Base-by-base conservation (phyloP, 2,329 filamentous ascomycete species). In the Microcera coccophila region DNA sequence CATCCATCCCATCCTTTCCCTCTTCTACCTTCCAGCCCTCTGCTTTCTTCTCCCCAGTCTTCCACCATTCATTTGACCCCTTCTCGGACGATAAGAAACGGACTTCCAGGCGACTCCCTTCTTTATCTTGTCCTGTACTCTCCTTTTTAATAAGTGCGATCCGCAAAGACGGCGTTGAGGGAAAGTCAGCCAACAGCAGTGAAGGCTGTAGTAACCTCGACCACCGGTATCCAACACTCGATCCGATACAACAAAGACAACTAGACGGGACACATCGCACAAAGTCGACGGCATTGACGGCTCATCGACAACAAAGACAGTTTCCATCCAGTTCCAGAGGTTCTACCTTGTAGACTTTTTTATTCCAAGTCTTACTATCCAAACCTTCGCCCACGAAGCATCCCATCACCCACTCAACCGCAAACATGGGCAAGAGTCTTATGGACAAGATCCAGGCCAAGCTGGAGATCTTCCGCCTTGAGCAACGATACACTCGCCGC, bases 401-500 rank as follows among this genome's bases (percentile, higher is more conserved):
- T 17, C 32, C 20, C 39, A 33, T 34, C 28, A 37, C 35, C 39
- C n/a, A n/a, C n/a, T n/a, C n/a, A 38, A 47, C 49, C 54, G 52
- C 55, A 53, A 61, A 37, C 53, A 76, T 76, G 72, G 72, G 70
- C 38, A 68, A 72, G 59, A 72, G 71, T 57, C 60, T 83, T 59
- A 60, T 84, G 57, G 74, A 79, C 47, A 74, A 76, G 63, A 76
- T 83, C 63, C 75, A 82, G 57, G 75, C 79, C 47, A 81, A 86
- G 74, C 74, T 94, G 59, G 90, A 97, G 75, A 81, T 97, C 61
- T 93, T 95, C 76, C 87, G 90, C 38, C 84, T 97, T 55, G 91
- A 97, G 73, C 85, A 96, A 72, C 85, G 89, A 59, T 97, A 97
- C 75, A 94, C 90, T 39, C 86, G 86, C 60, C 85, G 89, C 64